phyloP scores from a whole-genome alignment of 495 filamentous ascomycete species.

The Aspergillus avenaceus region DNA sequence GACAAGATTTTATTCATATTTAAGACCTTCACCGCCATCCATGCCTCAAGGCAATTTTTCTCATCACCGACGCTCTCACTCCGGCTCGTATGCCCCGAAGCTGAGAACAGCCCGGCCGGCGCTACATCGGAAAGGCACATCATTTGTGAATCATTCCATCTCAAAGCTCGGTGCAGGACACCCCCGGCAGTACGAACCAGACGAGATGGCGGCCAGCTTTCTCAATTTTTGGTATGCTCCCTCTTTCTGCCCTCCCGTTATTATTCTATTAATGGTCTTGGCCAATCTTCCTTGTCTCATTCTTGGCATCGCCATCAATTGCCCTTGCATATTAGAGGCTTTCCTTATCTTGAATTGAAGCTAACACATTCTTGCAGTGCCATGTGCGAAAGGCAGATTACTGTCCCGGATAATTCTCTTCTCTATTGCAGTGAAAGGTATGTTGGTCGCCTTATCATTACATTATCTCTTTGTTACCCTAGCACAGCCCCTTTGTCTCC shows the following conservation, averaged over 20 bases:
- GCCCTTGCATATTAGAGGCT: conserved; percentile 19
- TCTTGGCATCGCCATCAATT: conserved; percentile 10
- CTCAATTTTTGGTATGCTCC: conserved; percentile 60
- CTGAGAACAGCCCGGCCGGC: conserved; percentile 28
- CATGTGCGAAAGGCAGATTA: conserved; percentile 65
- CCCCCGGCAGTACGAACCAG: conserved; percentile 15
- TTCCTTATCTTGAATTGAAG: conserved; percentile 19
- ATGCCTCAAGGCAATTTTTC: conserved; percentile 37
- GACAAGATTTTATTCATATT: conserved; percentile 17
- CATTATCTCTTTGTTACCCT: conserved; percentile 6
- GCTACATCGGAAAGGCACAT: conserved; percentile 36
- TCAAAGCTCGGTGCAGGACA: conserved; percentile 39
- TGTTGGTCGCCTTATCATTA: conserved; percentile 12
- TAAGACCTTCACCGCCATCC: conserved; percentile 37
- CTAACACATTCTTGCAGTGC: conserved; percentile 41
- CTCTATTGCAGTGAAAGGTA: conserved; percentile 57
- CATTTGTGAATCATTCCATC: conserved; percentile 29
- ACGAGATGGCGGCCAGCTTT: conserved; percentile 60
- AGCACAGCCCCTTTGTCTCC: background rate
- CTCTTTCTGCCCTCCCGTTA: conserved; percentile 1
- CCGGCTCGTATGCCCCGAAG: conserved; percentile 33
- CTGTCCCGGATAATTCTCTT: conserved; percentile 57
- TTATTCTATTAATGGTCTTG: background rate
- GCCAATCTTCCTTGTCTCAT: conserved; percentile 3
- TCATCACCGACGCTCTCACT: conserved; percentile 34